Evolutionary conservation across 176 grass and related monocot genomes (phyloP), one percentile per base, ranked within the genome.

Genomic region (Aegilops sharonensis): DNA sequence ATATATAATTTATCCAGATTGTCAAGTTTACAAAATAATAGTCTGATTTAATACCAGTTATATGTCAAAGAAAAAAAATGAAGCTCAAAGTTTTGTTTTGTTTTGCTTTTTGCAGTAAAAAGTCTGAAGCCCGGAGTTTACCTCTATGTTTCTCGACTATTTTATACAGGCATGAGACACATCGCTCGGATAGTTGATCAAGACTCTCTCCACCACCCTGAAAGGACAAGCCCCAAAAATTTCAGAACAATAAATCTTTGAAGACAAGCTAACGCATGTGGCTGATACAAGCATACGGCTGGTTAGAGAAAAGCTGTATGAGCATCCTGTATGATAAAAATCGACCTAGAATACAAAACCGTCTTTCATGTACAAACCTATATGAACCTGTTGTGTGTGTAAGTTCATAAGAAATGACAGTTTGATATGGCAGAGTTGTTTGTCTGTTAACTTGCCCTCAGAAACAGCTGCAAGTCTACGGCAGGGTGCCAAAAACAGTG

Each of bases 181-280:
- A 96, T 47, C 97, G 84, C 74, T 93, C 73, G 20, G 89, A 89
- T 30, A 99, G 64, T 84, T 96, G 83, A 92, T 94, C 80, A 62
- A 96, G 83, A 89, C 97, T 94, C 85, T 94, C 97, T 78, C 97
- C 97, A 84, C 92, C 97, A 91, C 97, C 97, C 97, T 94, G 69
- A 80, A 82, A 59, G 24, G 62, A 57, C 8, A 47, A 81, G 9
- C 11, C n/a, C 52, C 34, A 47, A 34, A 72, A 80, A 4, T 7
- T 8, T 77, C 30, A 86, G 30, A 50, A 27, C 1, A 90, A 57
- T 9, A 64, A 2, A 54, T 20, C 20, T 59, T 32, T 47, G 23
- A 27, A 68, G n/a, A 74, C 13, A 79, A 72, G 10, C 13, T 36
- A 68, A 10, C 14, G 29, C 27, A 90, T 8, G n/a, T 6, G 5